Evolutionary conservation across 1,284 basidiomycete species (phyloP).

Genomic region (Coniferiporia sulphurascens): DNA sequence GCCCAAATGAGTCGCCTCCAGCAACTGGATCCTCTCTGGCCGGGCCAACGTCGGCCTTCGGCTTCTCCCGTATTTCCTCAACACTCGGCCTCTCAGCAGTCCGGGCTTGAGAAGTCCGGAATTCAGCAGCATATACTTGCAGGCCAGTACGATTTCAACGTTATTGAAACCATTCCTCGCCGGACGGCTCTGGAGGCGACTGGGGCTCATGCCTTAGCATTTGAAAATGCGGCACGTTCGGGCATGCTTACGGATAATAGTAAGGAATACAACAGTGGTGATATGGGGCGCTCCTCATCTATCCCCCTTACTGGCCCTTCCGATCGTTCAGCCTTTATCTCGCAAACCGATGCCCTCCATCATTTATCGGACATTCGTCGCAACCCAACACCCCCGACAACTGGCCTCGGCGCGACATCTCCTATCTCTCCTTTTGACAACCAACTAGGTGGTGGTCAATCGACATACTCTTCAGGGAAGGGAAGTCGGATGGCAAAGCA

Average conservation of each 20-base stretch:
- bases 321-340: constrained; percentile 10
- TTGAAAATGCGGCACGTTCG: constrained; percentile 8
- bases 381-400: constrained; percentile 11
- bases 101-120: constrained; percentile 5
- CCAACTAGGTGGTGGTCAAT: constrained; percentile 3
- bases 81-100: constrained; percentile 11
- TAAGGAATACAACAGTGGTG: constrained; percentile 2
- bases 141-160: constrained; percentile 1
- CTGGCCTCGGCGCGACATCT: constrained; percentile 8
- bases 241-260: background rate
- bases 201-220: background rate
- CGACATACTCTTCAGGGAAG: constrained; percentile 13
- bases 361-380: constrained; percentile 14
- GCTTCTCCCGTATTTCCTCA: constrained; percentile 12
- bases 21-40: constrained; percentile 11
- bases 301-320: constrained; percentile 1
- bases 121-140: constrained; percentile 2
- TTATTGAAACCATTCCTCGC: constrained; percentile 4
- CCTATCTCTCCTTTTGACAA: constrained; percentile 16
- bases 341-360: constrained; percentile 9
- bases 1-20: constrained; percentile 12
- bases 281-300: constrained; percentile 7
- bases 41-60: constrained; percentile 10
- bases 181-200: background rate
- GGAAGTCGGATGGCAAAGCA: constrained; percentile 19